Base-by-base conservation (phyloP, 2,329 filamentous ascomycete species). In the Dactylellina sp. region DNA sequence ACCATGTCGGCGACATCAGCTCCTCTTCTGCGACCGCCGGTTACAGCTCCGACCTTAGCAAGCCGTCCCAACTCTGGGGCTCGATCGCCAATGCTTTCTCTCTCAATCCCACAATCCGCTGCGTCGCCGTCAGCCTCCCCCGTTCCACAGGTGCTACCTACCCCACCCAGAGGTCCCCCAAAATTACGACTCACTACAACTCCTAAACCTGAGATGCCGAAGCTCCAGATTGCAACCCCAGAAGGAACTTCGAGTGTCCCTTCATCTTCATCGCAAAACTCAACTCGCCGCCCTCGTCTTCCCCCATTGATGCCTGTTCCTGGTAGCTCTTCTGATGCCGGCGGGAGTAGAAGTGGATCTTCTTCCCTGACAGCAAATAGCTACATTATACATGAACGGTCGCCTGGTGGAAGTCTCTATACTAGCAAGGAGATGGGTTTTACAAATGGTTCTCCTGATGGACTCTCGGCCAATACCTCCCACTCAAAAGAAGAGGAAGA, bases 181-280 rank as follows among this genome's bases (percentile, higher is more conserved):
- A 77, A 77, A 47, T 56, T 79, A 61, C 77, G 77, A 47, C 42
- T 79, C 11, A 75, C 77, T 40, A 79, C 77, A 20, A 72, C 77
- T 49, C 42, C 77, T 60, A 49, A 76, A 75, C 46, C 76, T 56
- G 61, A 75, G 16, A 65, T 49, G 47, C 57, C 64, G 25, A 68
- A 75, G 57, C 64, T 68, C 18, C 71, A 68, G 22, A 76, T 74
- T 44, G 68, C 71, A 7, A 64, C 65, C 18, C 64, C 62, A 3
- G 66, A 70, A 37, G 64, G 64, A 14, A 71, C 71, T 22, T 65
- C 64, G 2, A 50, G 65, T 37, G 64, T 56, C 62, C 76, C 68
- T 32, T 76, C 56, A 40, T 72, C 47, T 32, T 76, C 56, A 46
- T 72, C 47, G 28, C 75, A 75, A 53, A 56, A 60, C 25, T 63